Evolutionary conservation across 75 land plant genomes (phyloP).

Genomic region (Cryptomeria japonica): DNA sequence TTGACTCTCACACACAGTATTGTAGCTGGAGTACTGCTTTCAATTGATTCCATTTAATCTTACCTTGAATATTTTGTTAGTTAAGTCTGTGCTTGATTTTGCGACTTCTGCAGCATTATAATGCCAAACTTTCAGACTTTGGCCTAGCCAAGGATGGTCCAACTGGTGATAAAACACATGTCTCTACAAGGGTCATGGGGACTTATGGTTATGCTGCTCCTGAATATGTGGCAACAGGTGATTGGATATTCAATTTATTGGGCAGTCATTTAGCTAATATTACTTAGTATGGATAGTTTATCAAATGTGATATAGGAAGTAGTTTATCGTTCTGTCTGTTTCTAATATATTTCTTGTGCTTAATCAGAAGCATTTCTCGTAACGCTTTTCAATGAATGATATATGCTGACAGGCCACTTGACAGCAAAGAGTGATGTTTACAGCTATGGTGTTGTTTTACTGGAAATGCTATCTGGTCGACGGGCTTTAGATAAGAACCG

Average conservation of each 20-base stretch:
- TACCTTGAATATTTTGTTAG: background rate
- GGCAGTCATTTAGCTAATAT: background rate
- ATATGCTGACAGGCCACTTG: slow-evolving; percentile 39
- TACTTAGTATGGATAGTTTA: background rate
- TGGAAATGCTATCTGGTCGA: slow-evolving; percentile 67
- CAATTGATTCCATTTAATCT: background rate
- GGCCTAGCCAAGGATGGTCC: slow-evolving; percentile 72
- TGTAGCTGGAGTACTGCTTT: background rate
- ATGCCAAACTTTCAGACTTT: slow-evolving; percentile 79
- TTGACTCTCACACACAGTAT: background rate
- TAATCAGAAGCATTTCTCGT: background rate
- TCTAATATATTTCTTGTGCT: background rate
- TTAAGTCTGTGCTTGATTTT: background rate
- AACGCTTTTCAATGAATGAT: background rate
- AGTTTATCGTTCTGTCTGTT: background rate
- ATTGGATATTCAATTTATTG: background rate
- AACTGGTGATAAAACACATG: slow-evolving; percentile 64
- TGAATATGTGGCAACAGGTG: slow-evolving; percentile 68
- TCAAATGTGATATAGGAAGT: background rate
- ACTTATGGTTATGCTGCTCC: slow-evolving; percentile 89
- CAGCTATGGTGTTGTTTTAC: slow-evolving; percentile 74
- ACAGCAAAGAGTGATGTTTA: slow-evolving; percentile 66
- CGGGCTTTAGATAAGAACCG: slow-evolving; percentile 60
- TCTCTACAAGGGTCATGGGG: slow-evolving; percentile 66
- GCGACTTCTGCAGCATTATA: slow-evolving; percentile 39